These are phyloP conservation scores for Daedaleopsis sinensis DNA, from an alignment of 768 basidiomycete species.

Conservation along the genomic window DNA sequence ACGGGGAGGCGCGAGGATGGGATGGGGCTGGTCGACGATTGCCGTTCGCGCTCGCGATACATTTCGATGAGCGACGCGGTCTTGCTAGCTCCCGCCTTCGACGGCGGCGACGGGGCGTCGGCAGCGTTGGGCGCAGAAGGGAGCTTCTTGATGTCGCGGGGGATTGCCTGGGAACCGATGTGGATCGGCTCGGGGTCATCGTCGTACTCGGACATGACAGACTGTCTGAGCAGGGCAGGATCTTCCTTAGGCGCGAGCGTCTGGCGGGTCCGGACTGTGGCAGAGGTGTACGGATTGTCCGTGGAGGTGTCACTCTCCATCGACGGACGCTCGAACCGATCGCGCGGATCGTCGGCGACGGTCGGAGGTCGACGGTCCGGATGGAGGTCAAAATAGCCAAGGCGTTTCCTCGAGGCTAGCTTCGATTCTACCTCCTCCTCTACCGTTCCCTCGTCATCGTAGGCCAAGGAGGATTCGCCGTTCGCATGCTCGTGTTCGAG, in stretches of 20 bases:
- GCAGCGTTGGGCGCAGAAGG: neutral
- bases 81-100: conserved; percentile 48
- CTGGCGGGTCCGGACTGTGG: conserved; percentile 3
- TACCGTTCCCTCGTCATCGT: conserved; percentile 17
- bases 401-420: conserved; percentile 34
- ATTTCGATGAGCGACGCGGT: conserved; percentile 83
- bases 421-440: conserved; percentile 27
- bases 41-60: conserved; percentile 76
- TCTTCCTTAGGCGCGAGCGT: conserved; percentile 1
- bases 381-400: conserved; percentile 80
- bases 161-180: conserved; percentile 13
- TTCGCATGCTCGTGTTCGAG: conserved; percentile 18
- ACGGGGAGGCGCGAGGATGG: conserved; percentile 40
- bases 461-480: conserved; percentile 6
- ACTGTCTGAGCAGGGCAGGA: conserved; percentile 1
- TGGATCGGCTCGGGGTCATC: conserved; percentile 16
- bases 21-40: conserved; percentile 11
- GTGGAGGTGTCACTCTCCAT: conserved; percentile 26
- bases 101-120: conserved; percentile 12
- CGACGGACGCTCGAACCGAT: conserved; percentile 20
- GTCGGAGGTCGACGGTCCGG: conserved; percentile 61
- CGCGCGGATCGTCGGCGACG: conserved; percentile 27
- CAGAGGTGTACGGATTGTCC: conserved; percentile 14
- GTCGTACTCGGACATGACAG: conserved; percentile 17
- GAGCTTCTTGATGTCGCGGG: conserved; percentile 10